phyloP scores from a whole-genome alignment of 2,329 filamentous ascomycete species.

The Ophiostoma novo-ulmi region DNA sequence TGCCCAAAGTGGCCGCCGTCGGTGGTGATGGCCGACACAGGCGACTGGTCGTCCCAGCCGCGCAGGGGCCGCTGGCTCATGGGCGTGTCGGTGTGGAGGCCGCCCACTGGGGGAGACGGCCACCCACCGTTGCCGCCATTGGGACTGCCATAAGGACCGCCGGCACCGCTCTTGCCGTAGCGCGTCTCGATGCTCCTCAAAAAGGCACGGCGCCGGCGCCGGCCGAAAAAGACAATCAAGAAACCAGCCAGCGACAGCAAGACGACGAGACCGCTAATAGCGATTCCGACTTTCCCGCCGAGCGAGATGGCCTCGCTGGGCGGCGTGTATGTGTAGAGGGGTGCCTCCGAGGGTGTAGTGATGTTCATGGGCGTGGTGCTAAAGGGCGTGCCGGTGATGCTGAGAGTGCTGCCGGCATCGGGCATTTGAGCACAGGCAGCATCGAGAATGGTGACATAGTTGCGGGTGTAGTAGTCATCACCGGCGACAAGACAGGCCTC shows the following conservation, averaged over 20 bases:
- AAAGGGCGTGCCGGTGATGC: slow-evolving; percentile 44
- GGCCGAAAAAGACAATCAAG: slow-evolving; percentile 53
- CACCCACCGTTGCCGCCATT: slow-evolving; percentile 30
- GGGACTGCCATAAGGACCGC: slow-evolving; percentile 20
- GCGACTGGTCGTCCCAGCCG: slow-evolving; percentile 51
- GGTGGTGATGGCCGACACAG: slow-evolving; percentile 36
- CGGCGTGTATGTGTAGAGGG: slow-evolving; percentile 38
- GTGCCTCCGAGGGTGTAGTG: slow-evolving; percentile 44
- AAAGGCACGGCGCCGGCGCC: slow-evolving; percentile 49
- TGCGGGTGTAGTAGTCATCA: slow-evolving; percentile 43
- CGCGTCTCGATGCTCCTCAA: slow-evolving; percentile 45
- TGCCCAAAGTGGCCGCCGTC: slow-evolving; percentile 29
- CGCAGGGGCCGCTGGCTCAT: slow-evolving; percentile 50
- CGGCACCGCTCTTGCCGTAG: slow-evolving; percentile 33
- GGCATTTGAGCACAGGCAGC: slow-evolving; percentile 47
- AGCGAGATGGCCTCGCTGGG: slow-evolving; percentile 47
- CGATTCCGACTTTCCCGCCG: slow-evolving; percentile 55
- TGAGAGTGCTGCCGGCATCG: slow-evolving; percentile 35
- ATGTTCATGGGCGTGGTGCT: slow-evolving; percentile 41
- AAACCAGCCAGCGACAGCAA: slow-evolving; percentile 47
- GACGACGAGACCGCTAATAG: slow-evolving; percentile 46
- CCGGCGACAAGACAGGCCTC: slow-evolving; percentile 46
- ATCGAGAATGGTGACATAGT: slow-evolving; percentile 44
- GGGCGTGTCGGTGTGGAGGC: slow-evolving; percentile 45
- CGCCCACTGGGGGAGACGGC: slow-evolving; percentile 34